A percentile compares a stretch with the other conserved stretches of the same genome.
These are phyloP conservation scores for Sporisorium graminicola DNA, from an alignment of 1,284 basidiomycete genomes.

Conservation along the genomic window DNA sequence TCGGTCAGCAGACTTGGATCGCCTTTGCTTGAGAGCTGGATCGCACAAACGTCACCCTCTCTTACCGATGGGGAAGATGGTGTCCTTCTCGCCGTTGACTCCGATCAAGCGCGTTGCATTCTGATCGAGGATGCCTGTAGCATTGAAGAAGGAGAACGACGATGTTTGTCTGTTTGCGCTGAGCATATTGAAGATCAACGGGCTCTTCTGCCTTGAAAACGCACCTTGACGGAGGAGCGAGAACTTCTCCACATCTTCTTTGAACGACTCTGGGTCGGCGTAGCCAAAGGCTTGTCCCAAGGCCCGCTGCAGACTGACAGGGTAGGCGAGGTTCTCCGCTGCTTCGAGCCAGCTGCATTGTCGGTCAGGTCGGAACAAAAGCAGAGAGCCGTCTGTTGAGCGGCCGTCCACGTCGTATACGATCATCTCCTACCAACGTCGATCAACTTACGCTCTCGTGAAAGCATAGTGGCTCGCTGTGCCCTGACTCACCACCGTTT, in stretches of 20 bases:
- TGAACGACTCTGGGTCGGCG: conserved; percentile 30
- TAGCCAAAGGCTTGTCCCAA: conserved; percentile 40
- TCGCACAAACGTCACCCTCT: background rate
- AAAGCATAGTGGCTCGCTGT: conserved; percentile 50
- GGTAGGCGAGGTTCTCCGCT: conserved; percentile 40
- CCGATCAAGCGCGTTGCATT: conserved; percentile 20
- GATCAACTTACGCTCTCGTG: conserved; percentile 29
- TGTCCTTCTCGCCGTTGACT: conserved; percentile 48
- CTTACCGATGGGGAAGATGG: conserved; percentile 49
- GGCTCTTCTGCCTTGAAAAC: background rate
- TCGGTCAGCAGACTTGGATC: background rate
- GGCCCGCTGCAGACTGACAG: conserved; percentile 39
- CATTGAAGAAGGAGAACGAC: background rate
- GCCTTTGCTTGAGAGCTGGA: background rate
- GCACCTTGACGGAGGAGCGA: conserved; percentile 36
- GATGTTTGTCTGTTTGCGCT: background rate
- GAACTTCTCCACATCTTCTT: conserved; percentile 27
- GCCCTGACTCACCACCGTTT: conserved; percentile 39
- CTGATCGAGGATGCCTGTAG: conserved; percentile 31
- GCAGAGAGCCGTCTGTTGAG: background rate
- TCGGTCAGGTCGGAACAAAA: background rate
- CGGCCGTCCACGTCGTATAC: too few relatives aligned
- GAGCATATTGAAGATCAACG: background rate
- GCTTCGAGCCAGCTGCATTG: conserved; percentile 42
- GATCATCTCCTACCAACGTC: too few relatives aligned